Evolutionary conservation across 345 rosid genomes (phyloP).

Genomic region (Garcia nutans): DNA sequence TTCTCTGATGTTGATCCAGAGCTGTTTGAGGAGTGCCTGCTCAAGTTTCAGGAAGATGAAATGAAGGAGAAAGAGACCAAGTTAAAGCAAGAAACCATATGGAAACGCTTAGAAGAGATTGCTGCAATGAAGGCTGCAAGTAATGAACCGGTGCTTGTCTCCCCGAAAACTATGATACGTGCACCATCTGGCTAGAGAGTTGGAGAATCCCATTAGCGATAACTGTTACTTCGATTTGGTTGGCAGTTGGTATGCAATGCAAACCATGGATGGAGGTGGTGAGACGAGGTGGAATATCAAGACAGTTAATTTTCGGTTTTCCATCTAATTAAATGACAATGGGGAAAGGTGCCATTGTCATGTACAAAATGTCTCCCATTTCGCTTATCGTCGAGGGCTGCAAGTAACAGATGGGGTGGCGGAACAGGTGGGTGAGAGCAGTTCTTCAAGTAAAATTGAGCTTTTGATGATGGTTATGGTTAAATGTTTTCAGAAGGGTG

Average conservation of each 20-base stretch:
- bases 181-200: constrained; percentile 38
- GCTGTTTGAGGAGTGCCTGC: constrained; percentile 68
- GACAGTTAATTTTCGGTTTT: not conserved
- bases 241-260: constrained; percentile 19
- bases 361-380: not conserved
- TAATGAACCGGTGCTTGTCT: constrained; percentile 46
- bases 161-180: constrained; percentile 27
- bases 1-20: constrained; percentile 71
- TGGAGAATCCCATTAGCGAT: not conserved
- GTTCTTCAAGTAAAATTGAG: not conserved
- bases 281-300: constrained; percentile 14
- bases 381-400: constrained; percentile 7
- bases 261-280: constrained; percentile 19
- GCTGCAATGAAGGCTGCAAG: constrained; percentile 60
- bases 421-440: not conserved
- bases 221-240: not conserved
- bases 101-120: constrained; percentile 72
- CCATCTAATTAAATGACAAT: not conserved
- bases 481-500: not conserved
- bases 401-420: constrained; percentile 11
- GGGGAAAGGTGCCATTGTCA: constrained; percentile 12
- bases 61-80: constrained; percentile 48
- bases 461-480: not conserved
- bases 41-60: constrained; percentile 62
- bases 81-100: constrained; percentile 48